Conservation (phyloP, 768 basidiomycete species). For the Trametes meyenii region DNA sequence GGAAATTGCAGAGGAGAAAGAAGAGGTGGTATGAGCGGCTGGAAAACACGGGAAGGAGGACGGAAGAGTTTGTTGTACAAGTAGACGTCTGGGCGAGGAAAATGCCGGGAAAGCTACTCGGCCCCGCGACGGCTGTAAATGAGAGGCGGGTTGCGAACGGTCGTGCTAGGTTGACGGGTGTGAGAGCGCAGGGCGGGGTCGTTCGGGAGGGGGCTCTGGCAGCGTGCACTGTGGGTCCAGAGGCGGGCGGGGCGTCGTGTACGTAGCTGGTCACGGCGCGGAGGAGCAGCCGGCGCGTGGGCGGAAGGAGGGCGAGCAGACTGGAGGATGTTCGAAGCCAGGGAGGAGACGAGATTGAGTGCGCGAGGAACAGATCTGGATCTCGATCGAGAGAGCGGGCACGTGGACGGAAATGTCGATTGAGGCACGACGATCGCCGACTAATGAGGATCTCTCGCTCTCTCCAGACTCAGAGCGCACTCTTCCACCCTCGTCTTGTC, state of each 20-base stretch:
- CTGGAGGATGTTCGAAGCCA: neutral
- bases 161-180: neutral
- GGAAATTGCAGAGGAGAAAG: conserved; percentile 41
- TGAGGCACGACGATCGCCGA: conserved; percentile 25
- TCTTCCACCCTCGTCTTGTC: neutral
- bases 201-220: too few species aligned
- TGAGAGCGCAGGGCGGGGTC: neutral
- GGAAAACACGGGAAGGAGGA: neutral
- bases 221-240: neutral
- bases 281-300: too few species aligned
- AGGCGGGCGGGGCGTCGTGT: neutral
- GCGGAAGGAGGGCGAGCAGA: neutral
- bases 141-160: neutral
- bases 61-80: neutral
- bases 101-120: conserved; percentile 8
- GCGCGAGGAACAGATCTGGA: conserved; percentile 16
- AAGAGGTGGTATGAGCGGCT: conserved; percentile 1
- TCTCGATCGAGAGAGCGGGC: conserved; percentile 15
- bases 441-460: neutral
- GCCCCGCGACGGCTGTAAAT: neutral
- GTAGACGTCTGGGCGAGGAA: neutral
- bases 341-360: conserved; percentile 17
- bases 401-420: conserved; percentile 16
- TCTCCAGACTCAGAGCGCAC: neutral
- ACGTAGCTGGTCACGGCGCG: neutral